Evolutionary conservation across 441 rosid species (phyloP).

Genomic region (Breynia disticha): DNA sequence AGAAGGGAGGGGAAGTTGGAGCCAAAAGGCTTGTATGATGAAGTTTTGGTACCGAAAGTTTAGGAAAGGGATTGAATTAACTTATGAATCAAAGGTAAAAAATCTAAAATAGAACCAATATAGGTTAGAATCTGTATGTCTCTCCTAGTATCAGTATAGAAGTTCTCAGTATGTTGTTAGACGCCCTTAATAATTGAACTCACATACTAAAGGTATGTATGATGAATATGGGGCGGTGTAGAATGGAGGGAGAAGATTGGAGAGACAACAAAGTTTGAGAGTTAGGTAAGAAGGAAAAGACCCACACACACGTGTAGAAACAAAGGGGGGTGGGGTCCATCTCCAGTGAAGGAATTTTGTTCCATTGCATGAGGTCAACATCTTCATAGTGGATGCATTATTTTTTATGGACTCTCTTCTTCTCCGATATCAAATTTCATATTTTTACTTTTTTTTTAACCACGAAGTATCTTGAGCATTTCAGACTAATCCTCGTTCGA

Average conservation of each 20-base stretch:
- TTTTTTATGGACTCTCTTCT: constrained; percentile 25
- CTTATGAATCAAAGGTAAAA: no score
- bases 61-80: neutral
- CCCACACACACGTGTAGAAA: constrained; percentile 43
- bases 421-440: no score
- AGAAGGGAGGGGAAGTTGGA: neutral
- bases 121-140: no score
- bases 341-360: constrained; percentile 19
- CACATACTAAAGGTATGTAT: neutral
- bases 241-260: neutral
- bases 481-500: no score
- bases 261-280: constrained; percentile 12
- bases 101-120: no score
- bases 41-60: neutral
- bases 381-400: constrained; percentile 53
- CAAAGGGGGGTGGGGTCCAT: constrained; percentile 36
- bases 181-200: neutral
- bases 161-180: no score
- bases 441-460: no score
- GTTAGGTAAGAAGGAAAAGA: constrained; percentile 25
- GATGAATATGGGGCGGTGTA: neutral
- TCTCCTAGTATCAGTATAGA: no score
- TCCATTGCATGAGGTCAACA: constrained; percentile 33
- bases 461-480: no score
- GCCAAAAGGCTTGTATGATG: neutral